Base-by-base conservation (phyloP, 2,329 filamentous ascomycete genomes). In the Calonectria hongkongensis region DNA sequence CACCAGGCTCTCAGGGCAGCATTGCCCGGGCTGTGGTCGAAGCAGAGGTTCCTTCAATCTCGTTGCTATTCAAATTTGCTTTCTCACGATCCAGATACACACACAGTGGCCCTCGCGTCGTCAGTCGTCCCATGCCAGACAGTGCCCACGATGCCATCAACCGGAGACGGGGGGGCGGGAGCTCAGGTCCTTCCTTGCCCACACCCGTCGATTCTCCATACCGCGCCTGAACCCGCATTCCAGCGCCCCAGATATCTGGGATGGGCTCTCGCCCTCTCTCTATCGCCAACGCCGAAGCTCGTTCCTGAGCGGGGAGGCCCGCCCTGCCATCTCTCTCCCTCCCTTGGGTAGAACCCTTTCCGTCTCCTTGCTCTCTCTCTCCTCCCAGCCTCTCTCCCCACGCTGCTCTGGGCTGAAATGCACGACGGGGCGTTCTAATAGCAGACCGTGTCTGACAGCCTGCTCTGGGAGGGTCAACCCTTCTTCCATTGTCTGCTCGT, bases 181-280 rank as follows among this genome's bases (percentile, higher is more conserved):
- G 30, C 5, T 13, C 18, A 28, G 58, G n/a, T 18, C 27, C 25
- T 33, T 33, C 5, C 25, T n/a, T 36, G 56, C 16, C 41, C 47
- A 65, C 28, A 41, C 43, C 43, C 62, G 41, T 45, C 43, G 21
- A 15, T 65, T 39, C 60, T 45, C 60, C 41, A 65, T 65, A 39
- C 27, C 62, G 6, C 45, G 43, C 62, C 62, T 18, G n/a, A 65
- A 51, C 30, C 63, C 63, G 63, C 63, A 66, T 66, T 54, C 63
- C 63, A 66, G 25, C 21, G 47, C 33, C 48, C 63, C 63, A 56
- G 48, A 30, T 66, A 66, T 66, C 7, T 48, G 63, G 63, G 47
- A 41, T 25, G 16, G 36, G 18, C 27, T 41, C 63, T n/a, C 47
- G 33, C 33, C 25, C 21, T 28, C 28, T 27, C 21, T 28, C 28